A percentile compares a stretch with the other conserved stretches of the same genome.
These are phyloP conservation scores for Isoetes engelmannii DNA, from an alignment of 83 land plant species.

Conservation along the genomic window DNA sequence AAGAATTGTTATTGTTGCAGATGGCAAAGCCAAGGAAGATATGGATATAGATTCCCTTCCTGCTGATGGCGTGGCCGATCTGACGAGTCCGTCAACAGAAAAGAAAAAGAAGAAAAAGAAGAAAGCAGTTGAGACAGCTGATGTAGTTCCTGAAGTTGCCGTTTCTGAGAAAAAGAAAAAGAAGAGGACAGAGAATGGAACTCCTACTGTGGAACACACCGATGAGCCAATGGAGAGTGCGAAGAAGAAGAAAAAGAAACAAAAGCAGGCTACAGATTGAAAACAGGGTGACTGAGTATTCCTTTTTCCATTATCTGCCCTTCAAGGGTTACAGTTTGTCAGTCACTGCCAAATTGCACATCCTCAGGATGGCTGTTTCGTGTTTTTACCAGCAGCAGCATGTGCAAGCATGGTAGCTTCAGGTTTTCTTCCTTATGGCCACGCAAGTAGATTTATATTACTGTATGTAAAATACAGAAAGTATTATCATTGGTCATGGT, in stretches of 20 bases:
- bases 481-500: no score
- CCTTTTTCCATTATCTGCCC: no score
- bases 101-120: slow-evolving; percentile 21
- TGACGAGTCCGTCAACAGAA: slow-evolving; percentile 6
- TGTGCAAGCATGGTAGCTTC: no score
- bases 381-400: no score
- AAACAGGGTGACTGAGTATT: background rate
- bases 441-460: no score
- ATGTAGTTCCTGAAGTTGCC: slow-evolving; percentile 31
- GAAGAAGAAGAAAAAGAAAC: slow-evolving; percentile 19
- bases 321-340: no score
- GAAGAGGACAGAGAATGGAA: slow-evolving; percentile 30
- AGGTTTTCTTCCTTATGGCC: no score
- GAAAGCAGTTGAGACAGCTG: slow-evolving; percentile 19
- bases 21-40: background rate
- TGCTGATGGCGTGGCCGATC: background rate
- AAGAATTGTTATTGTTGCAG: background rate
- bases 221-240: background rate
- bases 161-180: slow-evolving; percentile 46
- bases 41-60: background rate
- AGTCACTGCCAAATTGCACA: no score
- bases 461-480: no score
- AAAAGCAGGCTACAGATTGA: background rate
- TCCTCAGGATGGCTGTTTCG: no score
- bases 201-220: background rate